Conservation (phyloP, 139 green algal species). For the Edaphochlamys debaryana region DNA sequence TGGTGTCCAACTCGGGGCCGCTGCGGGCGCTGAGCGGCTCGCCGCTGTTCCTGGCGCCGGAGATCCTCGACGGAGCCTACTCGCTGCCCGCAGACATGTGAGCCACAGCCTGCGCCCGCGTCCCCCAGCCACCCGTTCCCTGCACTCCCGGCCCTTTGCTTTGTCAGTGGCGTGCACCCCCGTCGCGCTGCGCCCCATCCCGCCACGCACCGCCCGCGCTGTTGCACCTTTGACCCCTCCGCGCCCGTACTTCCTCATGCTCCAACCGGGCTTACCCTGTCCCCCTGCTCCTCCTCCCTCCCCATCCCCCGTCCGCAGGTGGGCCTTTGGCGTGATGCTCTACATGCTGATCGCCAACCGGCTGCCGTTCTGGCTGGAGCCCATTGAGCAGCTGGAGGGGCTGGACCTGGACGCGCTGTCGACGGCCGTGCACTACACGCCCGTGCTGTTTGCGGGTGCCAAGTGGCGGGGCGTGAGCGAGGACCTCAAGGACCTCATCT, state of each 20-base stretch:
- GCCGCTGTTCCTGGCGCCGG: slow-evolving; percentile 34
- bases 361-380: slow-evolving; percentile 37
- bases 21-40: slow-evolving; percentile 14
- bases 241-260: no score
- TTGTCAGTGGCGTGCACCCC: no score
- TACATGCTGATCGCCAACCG: slow-evolving; percentile 20
- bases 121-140: background rate
- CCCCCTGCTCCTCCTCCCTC: no score
- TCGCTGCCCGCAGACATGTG: slow-evolving; percentile 32
- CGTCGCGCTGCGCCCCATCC: no score
- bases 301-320: background rate
- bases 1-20: background rate
- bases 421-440: slow-evolving; percentile 6
- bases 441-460: slow-evolving; percentile 28
- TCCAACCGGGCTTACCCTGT: no score
- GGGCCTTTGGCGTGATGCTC: slow-evolving; percentile 27
- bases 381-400: background rate
- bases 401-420: slow-evolving; percentile 4
- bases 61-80: slow-evolving; percentile 27
- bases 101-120: no score
- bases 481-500: slow-evolving; percentile 47
- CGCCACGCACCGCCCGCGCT: no score
- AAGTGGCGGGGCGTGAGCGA: slow-evolving; percentile 18
- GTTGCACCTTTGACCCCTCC: no score
- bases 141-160: no score